Conservation (phyloP, 495 filamentous ascomycete species). For the Cercophora newfieldiana region DNA sequence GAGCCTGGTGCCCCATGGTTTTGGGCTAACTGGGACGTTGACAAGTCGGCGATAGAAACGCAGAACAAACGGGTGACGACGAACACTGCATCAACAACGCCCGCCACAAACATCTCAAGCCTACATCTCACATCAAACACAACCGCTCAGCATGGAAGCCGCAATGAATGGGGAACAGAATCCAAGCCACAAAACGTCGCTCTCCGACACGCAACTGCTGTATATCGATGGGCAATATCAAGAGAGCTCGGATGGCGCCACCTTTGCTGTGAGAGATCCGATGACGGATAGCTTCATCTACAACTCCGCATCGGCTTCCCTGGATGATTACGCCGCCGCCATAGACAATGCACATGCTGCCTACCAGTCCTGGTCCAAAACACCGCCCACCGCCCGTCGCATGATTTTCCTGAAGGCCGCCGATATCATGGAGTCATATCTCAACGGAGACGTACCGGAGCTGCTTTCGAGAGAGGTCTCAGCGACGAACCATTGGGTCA, state of each 20-base stretch:
- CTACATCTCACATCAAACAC: background rate
- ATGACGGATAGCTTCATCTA: slow-evolving; percentile 56
- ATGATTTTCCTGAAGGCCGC: slow-evolving; percentile 68
- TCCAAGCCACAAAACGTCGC: background rate
- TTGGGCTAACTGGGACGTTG: no score
- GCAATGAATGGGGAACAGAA: background rate
- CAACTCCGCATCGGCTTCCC: slow-evolving; percentile 57
- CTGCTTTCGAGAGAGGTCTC: slow-evolving; percentile 43
- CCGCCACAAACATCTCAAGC: background rate
- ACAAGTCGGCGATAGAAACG: no score
- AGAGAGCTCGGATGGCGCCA: slow-evolving; percentile 47
- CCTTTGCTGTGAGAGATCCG: slow-evolving; percentile 65
- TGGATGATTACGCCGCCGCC: slow-evolving; percentile 58
- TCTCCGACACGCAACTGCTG: slow-evolving; percentile 45
- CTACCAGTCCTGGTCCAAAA: slow-evolving; percentile 63
- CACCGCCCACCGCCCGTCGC: slow-evolving; percentile 57
- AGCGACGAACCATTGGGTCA: slow-evolving; percentile 34
- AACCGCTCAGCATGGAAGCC: background rate
- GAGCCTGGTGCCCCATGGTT: no score
- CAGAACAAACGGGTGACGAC: no score
- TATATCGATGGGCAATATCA: slow-evolving; percentile 63
- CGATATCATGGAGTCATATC: slow-evolving; percentile 61
- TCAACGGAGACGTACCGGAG: slow-evolving; percentile 61
- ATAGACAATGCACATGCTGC: slow-evolving; percentile 61
- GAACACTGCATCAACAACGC: no score